phyloP scores from a whole-genome alignment of 2,329 filamentous ascomycete genomes.

The Zymoseptoria crescenta region DNA sequence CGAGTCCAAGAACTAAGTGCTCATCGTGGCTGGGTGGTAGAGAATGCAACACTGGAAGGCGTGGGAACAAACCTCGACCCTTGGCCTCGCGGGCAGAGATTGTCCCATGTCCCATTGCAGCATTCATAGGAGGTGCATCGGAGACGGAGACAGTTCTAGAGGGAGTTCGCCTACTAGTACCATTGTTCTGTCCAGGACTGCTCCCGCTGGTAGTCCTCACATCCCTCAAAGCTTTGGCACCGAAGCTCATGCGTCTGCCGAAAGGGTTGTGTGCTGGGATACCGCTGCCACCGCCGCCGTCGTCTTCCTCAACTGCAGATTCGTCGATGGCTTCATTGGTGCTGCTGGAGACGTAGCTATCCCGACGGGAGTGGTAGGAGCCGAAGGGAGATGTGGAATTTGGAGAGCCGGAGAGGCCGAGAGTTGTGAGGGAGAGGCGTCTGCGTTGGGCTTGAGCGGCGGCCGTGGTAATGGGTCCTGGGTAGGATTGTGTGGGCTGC shows the following conservation, averaged over 20 bases:
- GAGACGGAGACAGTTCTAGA: slow-evolving; percentile 10
- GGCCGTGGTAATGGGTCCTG: slow-evolving; percentile 42
- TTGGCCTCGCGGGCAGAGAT: slow-evolving; percentile 46
- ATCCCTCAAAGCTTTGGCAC: slow-evolving; percentile 67
- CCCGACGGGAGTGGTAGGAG: slow-evolving; percentile 36
- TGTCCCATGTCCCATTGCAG: slow-evolving; percentile 29
- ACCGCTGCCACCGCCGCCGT: slow-evolving; percentile 41
- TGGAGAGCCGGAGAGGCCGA: slow-evolving; percentile 40
- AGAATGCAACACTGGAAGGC: slow-evolving; percentile 11
- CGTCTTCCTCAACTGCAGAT: slow-evolving; percentile 46
- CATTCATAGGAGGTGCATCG: neutral
- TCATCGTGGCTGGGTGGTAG: slow-evolving; percentile 1
- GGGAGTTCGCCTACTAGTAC: slow-evolving; percentile 24
- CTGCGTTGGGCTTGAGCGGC: slow-evolving; percentile 43
- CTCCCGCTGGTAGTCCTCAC: slow-evolving; percentile 44
- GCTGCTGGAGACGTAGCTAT: slow-evolving; percentile 38
- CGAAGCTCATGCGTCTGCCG: slow-evolving; percentile 80
- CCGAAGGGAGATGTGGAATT: slow-evolving; percentile 36
- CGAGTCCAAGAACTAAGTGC: neutral
- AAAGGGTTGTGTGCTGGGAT: slow-evolving; percentile 49
- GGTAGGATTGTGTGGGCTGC: slow-evolving; percentile 25
- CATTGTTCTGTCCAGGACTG: slow-evolving; percentile 27
- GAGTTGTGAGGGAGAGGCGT: slow-evolving; percentile 43
- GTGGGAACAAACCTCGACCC: slow-evolving; percentile 51
- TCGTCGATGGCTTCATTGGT: slow-evolving; percentile 38